Base-by-base conservation (phyloP, 441 rosid genomes). In the Brassica balearica region DNA sequence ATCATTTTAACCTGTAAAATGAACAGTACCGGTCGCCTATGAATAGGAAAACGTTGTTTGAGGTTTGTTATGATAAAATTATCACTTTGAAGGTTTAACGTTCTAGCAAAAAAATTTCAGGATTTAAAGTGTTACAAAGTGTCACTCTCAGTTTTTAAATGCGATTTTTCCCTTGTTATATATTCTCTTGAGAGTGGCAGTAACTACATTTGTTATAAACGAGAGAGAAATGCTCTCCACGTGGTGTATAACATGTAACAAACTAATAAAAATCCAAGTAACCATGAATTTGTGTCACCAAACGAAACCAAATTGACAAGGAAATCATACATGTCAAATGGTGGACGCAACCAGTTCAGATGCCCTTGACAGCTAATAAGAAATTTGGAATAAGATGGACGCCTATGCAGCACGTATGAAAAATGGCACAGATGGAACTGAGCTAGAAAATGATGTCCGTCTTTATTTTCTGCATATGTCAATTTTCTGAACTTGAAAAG, bases 191-290 rank as follows among this genome's bases (percentile, higher is more conserved):
- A 61, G 2, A 23, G 3, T 5, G 64, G 29, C 29, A 43, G 60
- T 19, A 6, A 11, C 46, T 63, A 73, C n/a, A 48, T 23, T 48
- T 20, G 1, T 27, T 62, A 17, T 10, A 17, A 63, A 63, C n/a
- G 62, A 63, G 62, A 63, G 62, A 63, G 62, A 63, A 29, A 7
- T 46, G 48, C 11, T 7, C 12, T 53, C 69, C 48, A 62, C 69
- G 20, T 46, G 43, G 29, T 32, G 36, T 32, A 32, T 29, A 29
- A 29, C 34, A 29, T 62, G n/a, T 5, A n/a, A 4, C 58, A 14
- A 51, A 5, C 58, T 51, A n/a, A 14, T 51, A 51, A 51, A 51
- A 51, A 5, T 6, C 58, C 59, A 15, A 53, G 59, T 15, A 53
- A 53, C 22, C 22, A 43, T 43, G 51, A 10, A 43, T 43, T 43